These are phyloP conservation scores for Cystofilobasidium bisporidii DNA, from an alignment of 768 basidiomycete genomes.

Conservation along the genomic window DNA sequence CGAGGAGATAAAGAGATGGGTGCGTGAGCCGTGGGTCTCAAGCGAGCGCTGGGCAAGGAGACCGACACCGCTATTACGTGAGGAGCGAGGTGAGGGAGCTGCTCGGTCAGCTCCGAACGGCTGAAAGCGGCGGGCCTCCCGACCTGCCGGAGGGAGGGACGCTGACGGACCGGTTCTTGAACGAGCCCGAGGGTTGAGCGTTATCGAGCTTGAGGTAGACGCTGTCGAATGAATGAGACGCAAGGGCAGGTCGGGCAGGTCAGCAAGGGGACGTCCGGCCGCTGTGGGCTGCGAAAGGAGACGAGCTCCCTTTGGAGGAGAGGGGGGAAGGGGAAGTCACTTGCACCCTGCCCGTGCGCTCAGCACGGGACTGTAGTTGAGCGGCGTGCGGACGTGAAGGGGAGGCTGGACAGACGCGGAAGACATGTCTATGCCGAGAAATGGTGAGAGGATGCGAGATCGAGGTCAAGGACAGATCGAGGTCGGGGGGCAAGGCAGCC, in stretches of 20 bases:
- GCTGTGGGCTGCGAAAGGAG: neutral
- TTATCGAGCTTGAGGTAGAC: conserved; percentile 14
- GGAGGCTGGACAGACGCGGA: neutral
- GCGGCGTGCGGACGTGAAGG: neutral
- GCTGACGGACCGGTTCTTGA: neutral
- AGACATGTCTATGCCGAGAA: no score
- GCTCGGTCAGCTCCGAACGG: neutral
- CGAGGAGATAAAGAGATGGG: neutral
- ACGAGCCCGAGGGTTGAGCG: neutral
- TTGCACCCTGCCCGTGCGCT: neutral
- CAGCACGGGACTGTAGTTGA: neutral
- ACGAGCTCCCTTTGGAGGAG: no score
- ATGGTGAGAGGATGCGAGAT: neutral
- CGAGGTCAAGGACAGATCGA: neutral
- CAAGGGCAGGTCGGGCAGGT: neutral
- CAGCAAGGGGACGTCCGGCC: neutral
- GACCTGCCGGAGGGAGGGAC: neutral
- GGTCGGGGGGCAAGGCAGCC: no score
- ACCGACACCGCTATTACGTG: neutral
- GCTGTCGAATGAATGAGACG: neutral
- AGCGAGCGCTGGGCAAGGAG: conserved; percentile 1
- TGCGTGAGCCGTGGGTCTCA: neutral
- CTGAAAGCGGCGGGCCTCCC: neutral
- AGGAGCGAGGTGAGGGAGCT: neutral
- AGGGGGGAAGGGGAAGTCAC: neutral